Percentiles rank a stretch among this genome's conserved stretches.
These are phyloP conservation scores for Pseudopithomyces maydicus DNA, from an alignment of 2,329 filamentous ascomycete species.

Conservation along the genomic window DNA sequence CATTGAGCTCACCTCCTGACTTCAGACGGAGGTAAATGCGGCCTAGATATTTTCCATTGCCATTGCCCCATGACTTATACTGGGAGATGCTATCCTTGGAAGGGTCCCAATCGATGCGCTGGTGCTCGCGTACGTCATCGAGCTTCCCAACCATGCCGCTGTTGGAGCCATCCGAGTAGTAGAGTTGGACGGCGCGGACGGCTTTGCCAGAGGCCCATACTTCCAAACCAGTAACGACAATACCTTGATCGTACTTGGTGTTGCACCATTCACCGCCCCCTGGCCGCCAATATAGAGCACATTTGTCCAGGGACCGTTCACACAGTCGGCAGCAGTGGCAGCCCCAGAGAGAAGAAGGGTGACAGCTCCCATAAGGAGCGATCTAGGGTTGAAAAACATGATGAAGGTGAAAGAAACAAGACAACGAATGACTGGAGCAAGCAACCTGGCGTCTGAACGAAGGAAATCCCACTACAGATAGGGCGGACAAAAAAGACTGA, in stretches of 20 bases:
- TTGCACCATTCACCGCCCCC: conserved; percentile 14
- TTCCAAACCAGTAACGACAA: conserved; percentile 20
- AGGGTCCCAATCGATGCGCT: conserved; percentile 20
- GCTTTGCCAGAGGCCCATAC: conserved; percentile 15
- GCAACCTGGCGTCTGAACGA: conserved; percentile 8
- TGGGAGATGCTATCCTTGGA: conserved; percentile 15
- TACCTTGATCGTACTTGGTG: conserved; percentile 19
- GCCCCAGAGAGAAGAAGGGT: conserved; percentile 5
- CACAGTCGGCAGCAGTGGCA: conserved; percentile 2
- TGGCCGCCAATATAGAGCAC: conserved; percentile 7
- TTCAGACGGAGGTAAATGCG: conserved; percentile 17
- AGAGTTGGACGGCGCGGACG: conserved; percentile 21
- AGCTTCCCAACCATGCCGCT: conserved; percentile 13
- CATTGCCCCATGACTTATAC: conserved; percentile 22
- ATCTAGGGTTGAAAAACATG: conserved; percentile 11
- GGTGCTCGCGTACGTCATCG: conserved; percentile 13
- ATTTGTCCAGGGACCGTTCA: conserved; percentile 14
- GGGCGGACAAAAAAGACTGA: conserved; percentile 2
- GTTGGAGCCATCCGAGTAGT: conserved; percentile 23
- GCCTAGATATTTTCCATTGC: conserved; percentile 14
- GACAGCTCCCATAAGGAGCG: conserved; percentile 8
- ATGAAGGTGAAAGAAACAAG: background rate
- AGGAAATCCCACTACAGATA: background rate
- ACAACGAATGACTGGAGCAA: conserved; percentile 4
- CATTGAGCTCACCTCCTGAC: conserved; percentile 17